Percentiles rank a stretch among this genome's conserved stretches.
Conservation (phyloP, 164 flowering plant species). For the Vitis rotundifolia region DNA sequence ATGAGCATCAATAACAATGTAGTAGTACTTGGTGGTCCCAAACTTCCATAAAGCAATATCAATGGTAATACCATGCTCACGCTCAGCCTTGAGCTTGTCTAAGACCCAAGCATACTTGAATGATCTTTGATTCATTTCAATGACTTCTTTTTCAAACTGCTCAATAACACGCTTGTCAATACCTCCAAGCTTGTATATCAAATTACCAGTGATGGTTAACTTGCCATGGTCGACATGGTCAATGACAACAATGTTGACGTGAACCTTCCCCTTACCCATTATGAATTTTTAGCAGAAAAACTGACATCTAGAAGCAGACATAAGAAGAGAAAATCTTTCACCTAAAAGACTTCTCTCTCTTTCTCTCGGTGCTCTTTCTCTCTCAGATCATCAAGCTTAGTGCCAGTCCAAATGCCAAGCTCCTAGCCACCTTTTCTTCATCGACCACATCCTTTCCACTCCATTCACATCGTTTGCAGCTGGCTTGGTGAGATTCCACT, state of each 20-base stretch:
- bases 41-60: too few relatives aligned
- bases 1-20: too few relatives aligned
- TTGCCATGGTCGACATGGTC: conserved; percentile 59
- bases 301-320: not conserved
- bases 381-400: conserved; percentile 15
- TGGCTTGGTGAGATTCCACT: conserved; percentile 29
- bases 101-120: not conserved
- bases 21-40: too few relatives aligned
- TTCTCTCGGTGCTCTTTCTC: too few relatives aligned
- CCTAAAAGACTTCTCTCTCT: not conserved
- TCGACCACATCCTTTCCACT: conserved; percentile 29
- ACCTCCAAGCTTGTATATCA: conserved; percentile 46
- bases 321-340: too few relatives aligned
- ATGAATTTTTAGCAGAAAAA: not conserved
- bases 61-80: too few relatives aligned
- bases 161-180: conserved; percentile 41
- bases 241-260: conserved; percentile 44
- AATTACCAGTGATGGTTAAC: conserved; percentile 41
- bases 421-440: conserved; percentile 32
- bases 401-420: conserved; percentile 33
- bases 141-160: conserved; percentile 34
- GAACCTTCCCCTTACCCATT: conserved; percentile 50
- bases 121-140: conserved; percentile 30
- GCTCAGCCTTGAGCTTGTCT: too few relatives aligned
- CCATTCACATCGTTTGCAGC: conserved; percentile 40